These are phyloP conservation scores for Ophiocordyceps camponoti-rufipedis DNA, from an alignment of 2,329 filamentous ascomycete species.

Conservation along the genomic window DNA sequence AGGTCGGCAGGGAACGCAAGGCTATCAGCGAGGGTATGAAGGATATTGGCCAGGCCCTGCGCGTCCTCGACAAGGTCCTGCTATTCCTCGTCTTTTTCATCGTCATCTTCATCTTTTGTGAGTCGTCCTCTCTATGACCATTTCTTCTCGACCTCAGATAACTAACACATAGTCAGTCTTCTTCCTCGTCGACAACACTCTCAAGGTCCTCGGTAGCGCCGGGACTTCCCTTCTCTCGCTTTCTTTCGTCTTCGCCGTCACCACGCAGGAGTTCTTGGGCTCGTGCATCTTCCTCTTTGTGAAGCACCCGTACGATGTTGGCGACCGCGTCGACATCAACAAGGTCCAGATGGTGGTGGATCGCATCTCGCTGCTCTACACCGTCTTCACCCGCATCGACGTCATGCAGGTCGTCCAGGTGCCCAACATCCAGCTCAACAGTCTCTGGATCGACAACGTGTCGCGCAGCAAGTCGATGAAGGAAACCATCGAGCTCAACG, in stretches of 20 bases:
- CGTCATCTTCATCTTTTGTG: constrained; percentile 65
- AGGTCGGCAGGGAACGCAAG: constrained; percentile 73
- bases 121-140: constrained; percentile 11
- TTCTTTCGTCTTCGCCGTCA: constrained; percentile 91
- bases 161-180: constrained; percentile 33
- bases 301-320: constrained; percentile 94
- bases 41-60: constrained; percentile 88
- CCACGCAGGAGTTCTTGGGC: constrained; percentile 86
- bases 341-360: constrained; percentile 63
- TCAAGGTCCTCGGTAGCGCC: constrained; percentile 71
- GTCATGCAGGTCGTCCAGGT: constrained; percentile 65
- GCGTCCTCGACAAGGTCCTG: constrained; percentile 75
- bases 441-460: constrained; percentile 88
- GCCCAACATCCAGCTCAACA: constrained; percentile 84
- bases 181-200: constrained; percentile 75
- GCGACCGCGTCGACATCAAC: constrained; percentile 74
- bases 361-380: constrained; percentile 85
- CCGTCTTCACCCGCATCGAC: constrained; percentile 70
- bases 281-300: constrained; percentile 98
- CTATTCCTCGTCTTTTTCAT: constrained; percentile 66
- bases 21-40: constrained; percentile 87
- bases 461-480: constrained; percentile 83
- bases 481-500: constrained; percentile 61
- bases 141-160: not conserved
- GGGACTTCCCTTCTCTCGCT: constrained; percentile 84